Evolutionary conservation across 1,139 yeast species (phyloP).

Genomic region (Nakaseomyces delphensis): DNA sequence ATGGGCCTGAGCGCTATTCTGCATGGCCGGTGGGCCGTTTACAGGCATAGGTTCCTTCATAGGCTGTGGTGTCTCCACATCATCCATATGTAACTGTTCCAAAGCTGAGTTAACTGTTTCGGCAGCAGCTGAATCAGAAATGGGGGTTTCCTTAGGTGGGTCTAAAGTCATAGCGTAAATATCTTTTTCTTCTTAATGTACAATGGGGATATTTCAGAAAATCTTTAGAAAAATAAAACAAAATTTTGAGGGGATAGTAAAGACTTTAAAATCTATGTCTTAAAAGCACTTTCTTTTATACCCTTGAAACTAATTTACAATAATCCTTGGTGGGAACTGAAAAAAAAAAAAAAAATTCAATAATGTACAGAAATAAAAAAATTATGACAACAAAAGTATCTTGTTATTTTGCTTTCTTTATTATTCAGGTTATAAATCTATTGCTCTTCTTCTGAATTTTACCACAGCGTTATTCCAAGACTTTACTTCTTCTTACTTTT

Average conservation of each 20-base stretch:
- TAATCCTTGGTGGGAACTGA: neutral
- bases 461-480: too few relatives aligned
- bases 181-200: neutral
- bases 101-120: conserved; percentile 28
- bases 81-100: conserved; percentile 29
- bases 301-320: conserved; percentile 4
- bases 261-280: too few relatives aligned
- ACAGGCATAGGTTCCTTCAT: neutral
- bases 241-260: too few relatives aligned
- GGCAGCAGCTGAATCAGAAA: conserved; percentile 17
- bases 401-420: too few relatives aligned
- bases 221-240: neutral
- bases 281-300: neutral
- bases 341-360: neutral
- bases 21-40: conserved; percentile 7
- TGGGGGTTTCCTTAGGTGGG: conserved; percentile 3
- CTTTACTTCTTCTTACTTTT: too few relatives aligned
- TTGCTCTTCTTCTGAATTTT: too few relatives aligned
- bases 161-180: neutral
- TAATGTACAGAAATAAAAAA: conserved; percentile 5
- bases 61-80: conserved; percentile 6
- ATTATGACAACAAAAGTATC: neutral
- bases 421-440: too few relatives aligned
- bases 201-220: conserved; percentile 4
- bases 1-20: conserved; percentile 15